Evolutionary conservation across 2,329 filamentous ascomycete genomes (phyloP).

Genomic region (Botrytis hyacinthi): DNA sequence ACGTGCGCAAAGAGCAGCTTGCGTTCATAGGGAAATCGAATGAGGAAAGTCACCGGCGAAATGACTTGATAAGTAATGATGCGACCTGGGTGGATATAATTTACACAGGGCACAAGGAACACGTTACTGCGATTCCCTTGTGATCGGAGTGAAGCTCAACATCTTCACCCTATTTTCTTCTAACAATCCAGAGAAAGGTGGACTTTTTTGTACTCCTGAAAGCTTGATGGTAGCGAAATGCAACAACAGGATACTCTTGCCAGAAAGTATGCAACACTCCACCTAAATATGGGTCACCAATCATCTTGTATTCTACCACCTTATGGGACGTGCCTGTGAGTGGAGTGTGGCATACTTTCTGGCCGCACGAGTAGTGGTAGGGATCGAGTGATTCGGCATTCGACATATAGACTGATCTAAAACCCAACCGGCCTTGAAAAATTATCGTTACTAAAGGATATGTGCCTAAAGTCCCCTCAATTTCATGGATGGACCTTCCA

Average conservation of each 20-base stretch:
- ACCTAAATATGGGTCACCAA: too few relatives aligned
- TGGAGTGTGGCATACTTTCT: too few relatives aligned
- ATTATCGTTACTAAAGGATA: background rate
- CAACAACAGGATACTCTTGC: background rate
- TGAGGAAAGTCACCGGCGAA: background rate
- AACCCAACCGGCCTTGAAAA: background rate
- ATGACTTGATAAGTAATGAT: background rate
- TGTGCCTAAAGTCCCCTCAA: background rate
- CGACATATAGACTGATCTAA: background rate
- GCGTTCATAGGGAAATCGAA: background rate
- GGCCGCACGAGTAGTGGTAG: too few relatives aligned
- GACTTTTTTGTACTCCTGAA: background rate
- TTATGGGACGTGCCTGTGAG: too few relatives aligned
- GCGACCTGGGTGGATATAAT: background rate
- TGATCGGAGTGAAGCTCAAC: background rate
- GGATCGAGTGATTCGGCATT: constrained; percentile 8
- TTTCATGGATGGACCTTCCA: constrained; percentile 4
- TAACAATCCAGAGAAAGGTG: background rate
- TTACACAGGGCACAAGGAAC: background rate
- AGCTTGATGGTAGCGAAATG: background rate
- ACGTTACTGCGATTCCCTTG: background rate
- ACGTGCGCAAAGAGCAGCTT: background rate
- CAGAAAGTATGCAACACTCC: too few relatives aligned
- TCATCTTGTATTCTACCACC: too few relatives aligned
- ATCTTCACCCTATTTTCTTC: background rate